Conservation (phyloP, 345 rosid genomes). For the Rhizophora mangle region DNA sequence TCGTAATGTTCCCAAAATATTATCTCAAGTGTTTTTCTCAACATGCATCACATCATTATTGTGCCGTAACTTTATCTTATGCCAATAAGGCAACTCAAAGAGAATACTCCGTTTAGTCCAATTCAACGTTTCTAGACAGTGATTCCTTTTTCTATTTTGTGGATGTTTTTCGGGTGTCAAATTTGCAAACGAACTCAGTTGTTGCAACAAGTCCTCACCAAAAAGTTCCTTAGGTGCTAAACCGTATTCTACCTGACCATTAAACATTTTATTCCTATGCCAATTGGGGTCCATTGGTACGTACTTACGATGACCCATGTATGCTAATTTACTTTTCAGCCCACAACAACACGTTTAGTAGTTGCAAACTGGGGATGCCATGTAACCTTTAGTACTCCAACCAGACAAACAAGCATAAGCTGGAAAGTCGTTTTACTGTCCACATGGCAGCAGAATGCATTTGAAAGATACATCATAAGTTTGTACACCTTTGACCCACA, state of each 20-base stretch:
- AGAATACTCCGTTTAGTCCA: not conserved
- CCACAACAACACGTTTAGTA: not conserved
- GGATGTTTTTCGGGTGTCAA: too few species aligned
- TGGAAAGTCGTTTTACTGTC: constrained; percentile 9
- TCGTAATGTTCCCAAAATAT: not conserved
- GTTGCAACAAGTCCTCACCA: too few species aligned
- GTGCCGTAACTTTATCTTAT: not conserved
- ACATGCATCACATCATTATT: not conserved
- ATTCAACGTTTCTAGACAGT: not conserved
- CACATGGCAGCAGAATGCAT: not conserved
- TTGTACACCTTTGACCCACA: not conserved
- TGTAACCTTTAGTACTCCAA: not conserved
- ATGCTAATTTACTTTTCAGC: not conserved
- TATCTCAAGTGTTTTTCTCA: not conserved
- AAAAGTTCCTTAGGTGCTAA: too few species aligned
- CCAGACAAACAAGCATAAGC: not conserved
- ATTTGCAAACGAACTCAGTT: too few species aligned
- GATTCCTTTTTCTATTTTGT: not conserved
- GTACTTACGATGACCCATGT: too few species aligned
- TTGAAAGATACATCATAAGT: not conserved
- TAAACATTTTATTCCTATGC: not conserved
- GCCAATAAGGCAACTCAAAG: not conserved
- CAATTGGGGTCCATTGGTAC: too few species aligned
- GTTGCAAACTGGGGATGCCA: not conserved
- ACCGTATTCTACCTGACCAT: not conserved